Evolutionary conservation across 2,329 filamentous ascomycete genomes (phyloP), one percentile per base, ranked within the genome.

Genomic region (Hortaea sp.): DNA sequence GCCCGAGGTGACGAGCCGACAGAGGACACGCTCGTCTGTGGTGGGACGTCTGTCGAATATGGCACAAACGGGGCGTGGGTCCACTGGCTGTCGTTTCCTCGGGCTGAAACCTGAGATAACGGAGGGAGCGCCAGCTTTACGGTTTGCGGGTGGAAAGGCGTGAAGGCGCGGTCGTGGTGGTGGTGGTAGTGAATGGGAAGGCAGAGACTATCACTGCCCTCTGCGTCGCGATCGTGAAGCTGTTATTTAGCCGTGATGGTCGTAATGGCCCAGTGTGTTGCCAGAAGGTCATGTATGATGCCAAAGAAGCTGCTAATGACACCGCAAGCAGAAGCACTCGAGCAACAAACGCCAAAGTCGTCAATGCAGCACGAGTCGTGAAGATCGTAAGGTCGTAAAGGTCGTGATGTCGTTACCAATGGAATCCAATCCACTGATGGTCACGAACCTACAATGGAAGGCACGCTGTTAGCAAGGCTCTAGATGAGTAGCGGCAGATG

Each of bases 121-220:
- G 85, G 85, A 72, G 86, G 85, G 69, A 89, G 81, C 85, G 89
- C 87, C 87, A 94, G 87, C 76, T 89, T 92, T 83, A 79, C 86
- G 85, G 81, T 84, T 55, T 55, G 35, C 30, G 9, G 35, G 32
- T 42, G 29, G 31, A 29, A 27, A 27, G 13, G 46, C 27, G 48
- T 47, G n/a, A n/a, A 39, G 37, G 37, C 9, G 10, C 10, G 10
- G 9, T 10, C 11, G 10, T n/a, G 11, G 10, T 39, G 37, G 10
- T 39, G 44, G 20, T 20, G 20, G 20, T 20, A 20, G 20, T 42
- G 7, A 38, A 30, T 12, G 13, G 7, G 41, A 34, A 12, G 45
- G 37, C 10, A 20, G 10, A n/a, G 37, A 20, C 20, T 20, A 13
- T n/a, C 13, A 20, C 10, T 39, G 13, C 37, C 9, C 32, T 35